These are phyloP conservation scores for Hypoxylon sp. DNA, from an alignment of 2,329 filamentous ascomycete genomes.

Conservation along the genomic window DNA sequence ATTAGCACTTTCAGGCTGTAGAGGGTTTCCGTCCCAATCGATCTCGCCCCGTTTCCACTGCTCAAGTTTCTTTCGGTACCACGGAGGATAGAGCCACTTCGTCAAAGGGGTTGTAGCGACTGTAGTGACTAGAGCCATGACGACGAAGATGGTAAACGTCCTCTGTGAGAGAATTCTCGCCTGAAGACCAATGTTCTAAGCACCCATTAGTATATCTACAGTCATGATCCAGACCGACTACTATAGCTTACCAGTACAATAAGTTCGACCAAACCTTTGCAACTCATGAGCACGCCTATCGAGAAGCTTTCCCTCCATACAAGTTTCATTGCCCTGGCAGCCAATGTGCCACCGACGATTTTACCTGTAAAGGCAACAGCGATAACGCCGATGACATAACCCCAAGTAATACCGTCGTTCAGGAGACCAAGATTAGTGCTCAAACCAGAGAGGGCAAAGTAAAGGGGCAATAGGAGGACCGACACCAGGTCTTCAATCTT, in stretches of 20 bases:
- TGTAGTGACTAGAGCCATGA: conserved; percentile 85
- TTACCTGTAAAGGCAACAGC: conserved; percentile 87
- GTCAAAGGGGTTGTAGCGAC: conserved; percentile 80
- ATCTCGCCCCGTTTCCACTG: conserved; percentile 75
- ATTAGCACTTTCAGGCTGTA: conserved; percentile 60
- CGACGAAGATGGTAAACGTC: conserved; percentile 85
- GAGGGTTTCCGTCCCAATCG: conserved; percentile 82
- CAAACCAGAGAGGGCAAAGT: conserved; percentile 92
- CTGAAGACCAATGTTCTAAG: conserved; percentile 77
- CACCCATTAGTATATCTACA: conserved; percentile 23
- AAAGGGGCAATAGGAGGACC: conserved; percentile 87
- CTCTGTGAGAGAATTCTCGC: conserved; percentile 77
- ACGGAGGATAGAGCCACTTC: conserved; percentile 77
- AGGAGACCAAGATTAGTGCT: conserved; percentile 90
- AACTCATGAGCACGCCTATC: conserved; percentile 94
- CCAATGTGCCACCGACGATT: conserved; percentile 84
- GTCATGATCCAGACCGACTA: conserved; percentile 27
- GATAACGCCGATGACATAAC: conserved; percentile 87
- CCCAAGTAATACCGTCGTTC: conserved; percentile 87
- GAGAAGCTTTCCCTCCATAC: conserved; percentile 92
- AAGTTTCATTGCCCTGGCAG: conserved; percentile 81
- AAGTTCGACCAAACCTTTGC: conserved; percentile 93
- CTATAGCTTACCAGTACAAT: conserved; percentile 82
- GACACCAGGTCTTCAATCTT: conserved; percentile 94
- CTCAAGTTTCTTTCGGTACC: conserved; percentile 81